A percentile compares a stretch with the other conserved stretches of the same genome.
Evolutionary conservation across 805 yeast genomes (phyloP).

Genomic region (Lipomyces sp.): DNA sequence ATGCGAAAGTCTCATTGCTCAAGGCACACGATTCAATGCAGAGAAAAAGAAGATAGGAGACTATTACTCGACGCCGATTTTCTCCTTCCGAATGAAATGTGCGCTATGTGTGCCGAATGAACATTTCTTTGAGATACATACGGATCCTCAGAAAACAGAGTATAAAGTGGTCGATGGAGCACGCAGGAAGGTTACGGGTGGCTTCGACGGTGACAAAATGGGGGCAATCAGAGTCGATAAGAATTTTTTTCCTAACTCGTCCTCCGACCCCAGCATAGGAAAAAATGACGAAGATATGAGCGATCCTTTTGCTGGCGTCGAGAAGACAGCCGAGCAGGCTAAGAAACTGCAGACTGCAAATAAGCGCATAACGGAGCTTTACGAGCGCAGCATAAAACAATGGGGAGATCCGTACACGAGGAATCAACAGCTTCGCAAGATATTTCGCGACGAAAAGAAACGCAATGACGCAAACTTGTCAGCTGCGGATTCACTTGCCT

Average conservation of each 20-base stretch:
- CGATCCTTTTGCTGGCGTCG: conserved; percentile 26
- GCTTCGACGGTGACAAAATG: conserved; percentile 14
- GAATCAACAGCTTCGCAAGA: conserved; percentile 32
- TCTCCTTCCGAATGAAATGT: conserved; percentile 35
- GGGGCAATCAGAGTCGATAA: conserved; percentile 1
- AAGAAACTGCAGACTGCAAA: conserved; percentile 8
- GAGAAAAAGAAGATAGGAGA: conserved; percentile 34
- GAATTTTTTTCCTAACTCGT: not conserved
- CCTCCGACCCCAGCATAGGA: not conserved
- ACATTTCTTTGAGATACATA: conserved; percentile 32
- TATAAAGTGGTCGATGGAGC: conserved; percentile 34
- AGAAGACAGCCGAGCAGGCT: conserved; percentile 15
- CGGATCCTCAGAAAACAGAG: conserved; percentile 37
- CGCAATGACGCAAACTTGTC: conserved; percentile 4
- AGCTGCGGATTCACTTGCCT: conserved; percentile 23
- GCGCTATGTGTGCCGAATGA: conserved; percentile 28
- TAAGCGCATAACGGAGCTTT: conserved; percentile 23
- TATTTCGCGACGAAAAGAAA: conserved; percentile 26
- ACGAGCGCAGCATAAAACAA: conserved; percentile 20
- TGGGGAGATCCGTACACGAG: conserved; percentile 33
- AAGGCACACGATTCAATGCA: conserved; percentile 38
- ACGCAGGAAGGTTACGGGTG: conserved; percentile 16
- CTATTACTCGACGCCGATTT: conserved; percentile 36
- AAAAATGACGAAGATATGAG: not conserved
- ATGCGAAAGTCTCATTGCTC: conserved; percentile 34